These are phyloP conservation scores for Mentha longifolia DNA, from an alignment of 257 asterid species.

Conservation along the genomic window DNA sequence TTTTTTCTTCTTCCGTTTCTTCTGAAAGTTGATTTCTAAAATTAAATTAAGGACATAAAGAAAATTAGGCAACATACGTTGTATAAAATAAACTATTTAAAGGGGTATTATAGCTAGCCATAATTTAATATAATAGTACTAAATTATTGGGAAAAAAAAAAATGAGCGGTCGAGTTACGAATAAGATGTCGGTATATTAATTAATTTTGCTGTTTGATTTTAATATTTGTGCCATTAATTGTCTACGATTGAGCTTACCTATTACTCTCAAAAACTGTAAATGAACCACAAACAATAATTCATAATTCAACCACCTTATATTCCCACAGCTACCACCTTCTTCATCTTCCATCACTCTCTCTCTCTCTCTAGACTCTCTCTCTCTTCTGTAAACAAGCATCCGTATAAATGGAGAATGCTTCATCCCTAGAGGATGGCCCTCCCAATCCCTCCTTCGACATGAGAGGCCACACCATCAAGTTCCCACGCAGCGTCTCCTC, in stretches of 20 bases:
- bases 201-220: too few relatives aligned
- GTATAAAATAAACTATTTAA: too few relatives aligned
- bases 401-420: constrained; percentile 25
- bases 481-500: constrained; percentile 73
- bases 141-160: too few relatives aligned
- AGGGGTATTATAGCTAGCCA: too few relatives aligned
- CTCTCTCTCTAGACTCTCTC: neutral
- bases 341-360: neutral
- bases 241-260: neutral
- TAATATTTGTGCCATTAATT: neutral
- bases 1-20: too few relatives aligned
- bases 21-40: too few relatives aligned
- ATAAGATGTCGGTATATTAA: too few relatives aligned
- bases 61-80: too few relatives aligned
- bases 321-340: constrained; percentile 14
- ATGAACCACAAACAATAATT: neutral
- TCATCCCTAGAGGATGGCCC: constrained; percentile 43
- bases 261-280: neutral
- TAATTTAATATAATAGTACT: too few relatives aligned
- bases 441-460: constrained; percentile 55
- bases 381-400: neutral
- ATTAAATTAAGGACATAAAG: too few relatives aligned
- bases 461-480: constrained; percentile 43
- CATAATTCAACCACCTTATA: constrained; percentile 25
- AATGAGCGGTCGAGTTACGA: too few relatives aligned